Percentiles rank a stretch among this genome's conserved stretches.
Evolutionary conservation across 805 yeast species (phyloP).

Genomic region (Komagataella populi): DNA sequence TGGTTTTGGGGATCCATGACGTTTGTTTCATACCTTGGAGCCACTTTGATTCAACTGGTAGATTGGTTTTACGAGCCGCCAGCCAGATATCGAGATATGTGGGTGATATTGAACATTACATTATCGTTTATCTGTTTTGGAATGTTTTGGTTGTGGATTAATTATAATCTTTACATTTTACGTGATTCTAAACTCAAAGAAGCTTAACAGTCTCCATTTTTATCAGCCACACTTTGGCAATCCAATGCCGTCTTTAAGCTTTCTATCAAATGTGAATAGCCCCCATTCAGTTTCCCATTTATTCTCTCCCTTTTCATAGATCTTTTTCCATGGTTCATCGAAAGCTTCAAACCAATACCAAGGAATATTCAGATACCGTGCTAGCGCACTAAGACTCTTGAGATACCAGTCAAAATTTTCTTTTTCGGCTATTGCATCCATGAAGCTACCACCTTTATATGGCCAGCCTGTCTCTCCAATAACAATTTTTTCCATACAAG

Average conservation of each 20-base stretch:
- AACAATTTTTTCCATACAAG: constrained; percentile 15
- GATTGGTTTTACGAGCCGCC: constrained; percentile 46
- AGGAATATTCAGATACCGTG: constrained; percentile 16
- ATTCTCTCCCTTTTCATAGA: constrained; percentile 31
- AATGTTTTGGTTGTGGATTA: constrained; percentile 74
- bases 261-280: constrained; percentile 33
- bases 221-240: constrained; percentile 22
- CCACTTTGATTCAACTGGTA: constrained; percentile 34
- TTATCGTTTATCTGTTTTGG: constrained; percentile 66
- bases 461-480: constrained; percentile 71
- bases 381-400: not conserved
- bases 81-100: constrained; percentile 59
- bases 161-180: constrained; percentile 24
- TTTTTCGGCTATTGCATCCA: constrained; percentile 31
- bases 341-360: constrained; percentile 61
- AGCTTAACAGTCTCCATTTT: not conserved
- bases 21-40: constrained; percentile 35
- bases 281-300: constrained; percentile 71
- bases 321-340: constrained; percentile 58
- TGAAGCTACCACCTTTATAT: constrained; percentile 37
- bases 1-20: constrained; percentile 38
- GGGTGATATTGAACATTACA: constrained; percentile 67
- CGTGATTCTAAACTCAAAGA: not conserved
- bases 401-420: not conserved
- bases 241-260: constrained; percentile 25